Conservation (phyloP, 371 early-diverging fungal genomes). For the Mucor indicus region DNA sequence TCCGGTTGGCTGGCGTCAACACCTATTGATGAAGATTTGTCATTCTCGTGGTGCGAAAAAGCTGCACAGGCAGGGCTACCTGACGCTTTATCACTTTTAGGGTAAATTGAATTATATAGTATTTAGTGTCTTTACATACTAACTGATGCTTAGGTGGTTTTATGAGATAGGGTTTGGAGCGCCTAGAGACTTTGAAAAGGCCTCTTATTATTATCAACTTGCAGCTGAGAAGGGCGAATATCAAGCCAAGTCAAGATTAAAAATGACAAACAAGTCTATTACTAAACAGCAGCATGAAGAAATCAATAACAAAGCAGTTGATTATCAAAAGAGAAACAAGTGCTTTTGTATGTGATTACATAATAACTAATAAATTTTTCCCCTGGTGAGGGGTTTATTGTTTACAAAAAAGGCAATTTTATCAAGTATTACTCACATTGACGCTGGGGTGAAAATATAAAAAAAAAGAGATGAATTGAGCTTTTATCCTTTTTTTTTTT, state of each 20-base stretch:
- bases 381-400: no score
- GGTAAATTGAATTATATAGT: no score
- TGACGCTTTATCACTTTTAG: conserved; percentile 30
- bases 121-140: no score
- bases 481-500: no score
- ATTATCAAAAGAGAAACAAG: no score
- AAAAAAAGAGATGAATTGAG: no score
- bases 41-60: conserved; percentile 39
- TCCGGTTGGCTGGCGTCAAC: conserved; percentile 30
- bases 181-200: conserved; percentile 19
- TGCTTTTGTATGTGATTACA: no score
- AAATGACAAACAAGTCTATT: conserved; percentile 5
- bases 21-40: conserved; percentile 41
- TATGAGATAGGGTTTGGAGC: conserved; percentile 42
- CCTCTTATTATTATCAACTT: conserved; percentile 23
- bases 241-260: conserved; percentile 5
- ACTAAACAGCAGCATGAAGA: conserved; percentile 20
- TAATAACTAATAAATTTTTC: no score
- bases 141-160: conserved; percentile 26
- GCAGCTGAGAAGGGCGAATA: conserved; percentile 29
- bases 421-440: no score
- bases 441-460: no score
- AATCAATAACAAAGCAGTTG: background rate
- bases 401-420: no score
- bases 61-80: conserved; percentile 24